Base-by-base conservation (phyloP, 306 rosid genomes). In the Cucurbita moschata region DNA sequence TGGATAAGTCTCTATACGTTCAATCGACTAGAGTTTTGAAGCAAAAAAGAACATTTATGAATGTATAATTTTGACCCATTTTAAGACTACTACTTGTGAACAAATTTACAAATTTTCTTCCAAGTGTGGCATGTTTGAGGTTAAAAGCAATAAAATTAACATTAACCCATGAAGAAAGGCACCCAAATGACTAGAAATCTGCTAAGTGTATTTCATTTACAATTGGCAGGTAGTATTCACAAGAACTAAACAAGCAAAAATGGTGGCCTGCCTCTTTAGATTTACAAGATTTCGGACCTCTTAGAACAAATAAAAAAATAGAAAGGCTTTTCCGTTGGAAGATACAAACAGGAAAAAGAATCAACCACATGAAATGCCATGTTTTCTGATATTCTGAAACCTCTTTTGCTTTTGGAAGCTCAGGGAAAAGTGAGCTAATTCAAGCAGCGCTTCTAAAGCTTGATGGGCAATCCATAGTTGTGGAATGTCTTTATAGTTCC, bases 391-490 rank as follows among this genome's bases (percentile, higher is more conserved):
- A 47, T 11, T 16, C 39, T 65, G 72, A 40, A 38, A 19, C 40
- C 40, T 47, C 39, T 46, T 16, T 7, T 37, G 46, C 13, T 61
- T 61, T 61, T 15, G 46, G 68, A 61, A 37, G 68, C 68, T 61
- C 46, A 59, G 0, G 43, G 18, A 2, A 30, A 59, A 59, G 42
- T 59, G 65, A 59, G 42, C 65, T 59, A 30, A 26, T 30, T 59
- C 69, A 18, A 15, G 53, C 37, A 43, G n/a, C 18, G 49, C 69
- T 51, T 43, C 74, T 88, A 86, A 65, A 87, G 75, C 67, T 92
- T 81, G 71, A 85, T 58, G 1, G 98, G 97, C 81, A 94, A 77
- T 84, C 98, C 96, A 62, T 89, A 94, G 85, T 94, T 94, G 78
- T 91, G 95, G 79, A 88, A 86, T 55, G 96, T 91, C 68, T 81